phyloP scores from a whole-genome alignment of 2,329 filamentous ascomycete species.

The Apiospora marii region DNA sequence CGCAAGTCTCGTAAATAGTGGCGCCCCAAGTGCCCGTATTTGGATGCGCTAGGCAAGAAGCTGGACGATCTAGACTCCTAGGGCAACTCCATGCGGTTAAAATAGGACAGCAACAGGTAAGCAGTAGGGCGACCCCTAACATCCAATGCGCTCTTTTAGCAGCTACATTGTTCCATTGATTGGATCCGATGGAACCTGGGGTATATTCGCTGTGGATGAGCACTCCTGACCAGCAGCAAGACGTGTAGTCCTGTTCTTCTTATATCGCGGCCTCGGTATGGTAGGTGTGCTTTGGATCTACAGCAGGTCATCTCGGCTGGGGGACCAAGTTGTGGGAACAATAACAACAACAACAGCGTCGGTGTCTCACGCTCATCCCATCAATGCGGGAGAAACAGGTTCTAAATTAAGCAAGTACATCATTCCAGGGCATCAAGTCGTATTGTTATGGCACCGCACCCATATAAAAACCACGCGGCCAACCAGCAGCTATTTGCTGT shows the following conservation, averaged over 20 bases:
- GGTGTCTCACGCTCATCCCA: not conserved
- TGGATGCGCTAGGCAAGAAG: not conserved
- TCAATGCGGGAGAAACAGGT: not conserved
- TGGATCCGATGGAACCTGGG: not conserved
- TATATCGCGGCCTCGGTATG: not conserved
- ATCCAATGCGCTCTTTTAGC: not conserved
- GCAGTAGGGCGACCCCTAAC: not conserved
- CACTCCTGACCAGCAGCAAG: not conserved
- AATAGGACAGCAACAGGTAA: not conserved
- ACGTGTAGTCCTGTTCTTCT: not conserved
- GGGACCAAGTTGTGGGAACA: not conserved
- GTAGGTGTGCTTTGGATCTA: not conserved
- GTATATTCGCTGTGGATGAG: not conserved
- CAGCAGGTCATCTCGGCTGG: not conserved
- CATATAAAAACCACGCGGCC: not conserved
- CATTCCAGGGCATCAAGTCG: not conserved
- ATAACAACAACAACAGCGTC: not conserved
- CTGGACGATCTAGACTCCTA: constrained; percentile 14
- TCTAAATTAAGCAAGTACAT: not conserved
- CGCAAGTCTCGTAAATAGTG: constrained; percentile 20
- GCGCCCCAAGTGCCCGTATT: constrained; percentile 2
- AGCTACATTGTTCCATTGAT: not conserved
- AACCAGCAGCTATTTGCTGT: not conserved
- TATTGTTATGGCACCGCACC: not conserved
- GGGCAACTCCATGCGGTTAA: constrained; percentile 6